phyloP scores from a whole-genome alignment of 805 yeast genomes.

The Huiozyma sinensis region DNA sequence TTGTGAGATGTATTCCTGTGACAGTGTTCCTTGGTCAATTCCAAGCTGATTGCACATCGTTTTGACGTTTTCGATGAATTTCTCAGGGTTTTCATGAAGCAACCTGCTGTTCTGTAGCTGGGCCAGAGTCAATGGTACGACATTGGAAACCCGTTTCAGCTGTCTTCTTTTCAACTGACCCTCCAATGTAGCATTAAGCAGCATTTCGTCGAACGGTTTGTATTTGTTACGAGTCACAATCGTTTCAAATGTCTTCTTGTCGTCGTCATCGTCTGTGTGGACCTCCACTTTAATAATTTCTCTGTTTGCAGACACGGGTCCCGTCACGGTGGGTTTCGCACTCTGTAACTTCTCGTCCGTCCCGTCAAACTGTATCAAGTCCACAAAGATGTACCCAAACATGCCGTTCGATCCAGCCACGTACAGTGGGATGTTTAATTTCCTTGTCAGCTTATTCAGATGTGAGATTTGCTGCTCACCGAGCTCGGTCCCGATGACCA shows the following conservation, averaged over 20 bases:
- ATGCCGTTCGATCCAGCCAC: slow-evolving; percentile 64
- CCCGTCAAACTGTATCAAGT: slow-evolving; percentile 55
- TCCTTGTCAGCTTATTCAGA: slow-evolving; percentile 50
- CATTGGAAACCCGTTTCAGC: slow-evolving; percentile 19
- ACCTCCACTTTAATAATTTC: slow-evolving; percentile 33
- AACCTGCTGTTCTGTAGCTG: background rate
- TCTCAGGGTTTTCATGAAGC: slow-evolving; percentile 13
- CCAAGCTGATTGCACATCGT: slow-evolving; percentile 29
- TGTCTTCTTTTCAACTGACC: slow-evolving; percentile 25
- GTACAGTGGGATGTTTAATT: slow-evolving; percentile 52
- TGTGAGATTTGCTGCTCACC: slow-evolving; percentile 29
- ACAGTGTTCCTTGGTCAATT: slow-evolving; percentile 37
- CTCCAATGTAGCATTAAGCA: slow-evolving; percentile 30
- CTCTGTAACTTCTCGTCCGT: slow-evolving; percentile 37
- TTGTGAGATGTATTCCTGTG: slow-evolving; percentile 28
- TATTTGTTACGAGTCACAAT: slow-evolving; percentile 31
- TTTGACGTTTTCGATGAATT: slow-evolving; percentile 5
- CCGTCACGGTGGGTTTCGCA: slow-evolving; percentile 39
- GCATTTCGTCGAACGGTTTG: slow-evolving; percentile 29
- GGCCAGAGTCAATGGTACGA: slow-evolving; percentile 47
- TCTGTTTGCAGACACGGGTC: slow-evolving; percentile 34
- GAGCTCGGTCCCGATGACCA: slow-evolving; percentile 69
- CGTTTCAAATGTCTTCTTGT: slow-evolving; percentile 29
- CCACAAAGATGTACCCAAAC: slow-evolving; percentile 73
- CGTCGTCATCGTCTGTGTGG: slow-evolving; percentile 29